Base-by-base conservation (phyloP, 371 early-diverging fungal species). In the Rhizomucor miehei region DNA sequence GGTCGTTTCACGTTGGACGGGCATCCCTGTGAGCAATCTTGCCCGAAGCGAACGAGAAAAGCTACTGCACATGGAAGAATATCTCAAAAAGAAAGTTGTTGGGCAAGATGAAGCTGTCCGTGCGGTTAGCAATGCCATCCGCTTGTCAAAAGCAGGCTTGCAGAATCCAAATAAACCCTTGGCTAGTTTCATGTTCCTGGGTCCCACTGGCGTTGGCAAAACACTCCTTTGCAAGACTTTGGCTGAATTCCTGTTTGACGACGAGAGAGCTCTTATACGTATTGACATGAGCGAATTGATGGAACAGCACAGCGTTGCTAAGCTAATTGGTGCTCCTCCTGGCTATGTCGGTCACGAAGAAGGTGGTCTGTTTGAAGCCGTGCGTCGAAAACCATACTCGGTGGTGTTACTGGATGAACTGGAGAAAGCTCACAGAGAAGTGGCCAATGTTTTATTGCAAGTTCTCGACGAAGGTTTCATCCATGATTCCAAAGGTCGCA, bases 211-310 rank as follows among this genome's bases (percentile, higher is more conserved):
- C 62, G 92, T 92, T 25, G 90, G 91, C 54, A 91, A 91, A 63
- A 89, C 89, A 14, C 64, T 69, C 54, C 77, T 98, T 24, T 89
- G 91, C 67, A 96, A 96, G 63, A 86, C 94, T 0, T 67, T 98
- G 41, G 90, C 94, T 6, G 77, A 86, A 62, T 91, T 92, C 67
- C 58, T 97, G 29, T 95, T 95, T 67, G 90, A 94, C 62, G 87
- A 87, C 35, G 91, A 93, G 54, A 77, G 84, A 35, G 87, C 88
- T 0, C 84, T 97, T 60, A 81, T 93, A 24, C 86, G 95, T 37
- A 80, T 95, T 45, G 97, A 97, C 62, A 95, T 95, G 96, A 86
- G 87, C 65, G 95, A 97, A 68, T 89, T 92, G 72, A 88, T 89
- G 89, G 88, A 87, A 57, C 79, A 79, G 60, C 82, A 80, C 57